Percentiles rank a stretch among this genome's conserved stretches.
phyloP scores from a whole-genome alignment of 495 filamentous ascomycete species.

The Corynascus novoguineensis region DNA sequence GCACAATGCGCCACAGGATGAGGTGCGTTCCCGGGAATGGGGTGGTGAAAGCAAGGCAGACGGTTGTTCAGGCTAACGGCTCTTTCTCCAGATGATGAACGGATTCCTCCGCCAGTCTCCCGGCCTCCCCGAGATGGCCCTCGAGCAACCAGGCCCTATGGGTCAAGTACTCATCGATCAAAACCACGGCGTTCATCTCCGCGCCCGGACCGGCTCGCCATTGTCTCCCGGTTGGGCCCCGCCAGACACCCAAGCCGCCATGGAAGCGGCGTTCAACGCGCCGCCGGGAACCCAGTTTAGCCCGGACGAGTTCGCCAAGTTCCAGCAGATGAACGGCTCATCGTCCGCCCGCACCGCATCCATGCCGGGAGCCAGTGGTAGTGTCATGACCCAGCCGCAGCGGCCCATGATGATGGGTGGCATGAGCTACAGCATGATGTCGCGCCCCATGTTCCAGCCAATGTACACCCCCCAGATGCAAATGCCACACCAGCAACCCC shows the following conservation, averaged over 20 bases:
- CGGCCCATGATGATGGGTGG: constrained; percentile 54
- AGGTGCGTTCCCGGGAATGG: constrained; percentile 32
- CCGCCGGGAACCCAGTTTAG: constrained; percentile 60
- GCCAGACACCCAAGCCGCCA: constrained; percentile 60
- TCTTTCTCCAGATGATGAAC: constrained; percentile 71
- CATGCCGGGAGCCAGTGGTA: constrained; percentile 43
- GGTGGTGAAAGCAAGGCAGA: not conserved
- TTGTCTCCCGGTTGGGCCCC: constrained; percentile 46
- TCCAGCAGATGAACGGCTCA: constrained; percentile 63
- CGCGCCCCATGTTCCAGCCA: constrained; percentile 46
- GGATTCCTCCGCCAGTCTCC: constrained; percentile 75
- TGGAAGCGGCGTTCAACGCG: constrained; percentile 73
- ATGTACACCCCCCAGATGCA: constrained; percentile 48
- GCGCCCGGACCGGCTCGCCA: constrained; percentile 24
- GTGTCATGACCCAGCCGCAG: constrained; percentile 35
- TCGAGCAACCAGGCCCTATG: constrained; percentile 36
- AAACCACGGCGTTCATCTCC: constrained; percentile 26
- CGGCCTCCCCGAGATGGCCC: constrained; percentile 39
- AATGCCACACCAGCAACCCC: constrained; percentile 30
- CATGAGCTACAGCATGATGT: constrained; percentile 43
- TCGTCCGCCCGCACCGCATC: constrained; percentile 33
- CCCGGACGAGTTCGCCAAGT: constrained; percentile 79
- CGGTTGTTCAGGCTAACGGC: not conserved
- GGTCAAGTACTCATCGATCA: constrained; percentile 37
- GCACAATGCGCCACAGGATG: constrained; percentile 40